Evolutionary conservation across 768 basidiomycete species (phyloP).

Genomic region (Lactarius deliciosus): DNA sequence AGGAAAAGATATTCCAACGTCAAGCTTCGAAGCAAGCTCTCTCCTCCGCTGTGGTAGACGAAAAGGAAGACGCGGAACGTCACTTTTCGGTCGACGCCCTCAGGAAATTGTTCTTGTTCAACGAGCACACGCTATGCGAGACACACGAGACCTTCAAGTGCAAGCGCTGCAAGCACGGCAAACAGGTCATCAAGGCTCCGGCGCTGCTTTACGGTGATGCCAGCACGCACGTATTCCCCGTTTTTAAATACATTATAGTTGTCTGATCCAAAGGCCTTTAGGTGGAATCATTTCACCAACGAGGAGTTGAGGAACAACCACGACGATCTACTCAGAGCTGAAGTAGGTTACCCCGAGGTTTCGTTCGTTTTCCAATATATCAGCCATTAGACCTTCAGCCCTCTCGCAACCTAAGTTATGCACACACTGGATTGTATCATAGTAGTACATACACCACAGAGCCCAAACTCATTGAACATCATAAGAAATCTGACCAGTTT

Average conservation of each 20-base stretch:
- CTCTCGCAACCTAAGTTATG: slow-evolving; percentile 19
- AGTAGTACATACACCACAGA: slow-evolving; percentile 19
- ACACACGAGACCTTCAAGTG: slow-evolving; percentile 99
- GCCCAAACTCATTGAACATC: neutral
- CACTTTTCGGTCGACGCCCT: slow-evolving; percentile 92
- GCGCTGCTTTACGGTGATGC: slow-evolving; percentile 94
- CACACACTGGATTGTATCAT: slow-evolving; percentile 21
- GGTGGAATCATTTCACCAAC: slow-evolving; percentile 98
- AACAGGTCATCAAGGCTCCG: slow-evolving; percentile 76
- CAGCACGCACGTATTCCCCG: slow-evolving; percentile 73
- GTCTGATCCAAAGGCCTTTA: slow-evolving; percentile 35
- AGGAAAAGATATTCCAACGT: slow-evolving; percentile 98
- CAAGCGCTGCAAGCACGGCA: slow-evolving; percentile 84
- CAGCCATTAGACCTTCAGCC: slow-evolving; percentile 59
- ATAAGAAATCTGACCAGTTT: slow-evolving; percentile 59
- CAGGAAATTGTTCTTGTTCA: slow-evolving; percentile 88
- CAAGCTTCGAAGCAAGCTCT: slow-evolving; percentile 96
- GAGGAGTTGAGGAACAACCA: slow-evolving; percentile 86
- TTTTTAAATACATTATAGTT: neutral
- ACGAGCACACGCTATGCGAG: slow-evolving; percentile 82
- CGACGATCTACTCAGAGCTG: slow-evolving; percentile 91
- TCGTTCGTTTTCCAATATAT: slow-evolving; percentile 97
- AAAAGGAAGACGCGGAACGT: slow-evolving; percentile 91
- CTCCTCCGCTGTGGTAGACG: slow-evolving; percentile 97
- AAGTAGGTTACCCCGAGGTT: slow-evolving; percentile 78